Evolutionary conservation across 2,329 filamentous ascomycete genomes (phyloP).

Genomic region (Fusarium sp.): DNA sequence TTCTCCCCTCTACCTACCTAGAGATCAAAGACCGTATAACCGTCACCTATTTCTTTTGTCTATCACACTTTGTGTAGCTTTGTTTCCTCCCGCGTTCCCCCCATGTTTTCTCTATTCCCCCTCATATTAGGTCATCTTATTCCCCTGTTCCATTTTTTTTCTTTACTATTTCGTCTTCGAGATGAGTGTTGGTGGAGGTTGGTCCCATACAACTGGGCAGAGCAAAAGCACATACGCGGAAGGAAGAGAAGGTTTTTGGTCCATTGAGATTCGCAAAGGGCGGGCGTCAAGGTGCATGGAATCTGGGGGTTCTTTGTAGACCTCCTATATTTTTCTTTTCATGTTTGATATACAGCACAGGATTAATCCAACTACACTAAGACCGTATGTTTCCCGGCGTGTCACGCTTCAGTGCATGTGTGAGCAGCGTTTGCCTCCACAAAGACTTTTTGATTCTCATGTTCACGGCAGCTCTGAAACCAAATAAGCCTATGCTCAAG

Average conservation of each 20-base stretch:
- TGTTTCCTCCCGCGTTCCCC: slow-evolving; percentile 8
- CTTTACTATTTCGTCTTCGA: slow-evolving; percentile 16
- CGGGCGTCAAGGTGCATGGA: slow-evolving; percentile 43
- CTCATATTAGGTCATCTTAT: slow-evolving; percentile 18
- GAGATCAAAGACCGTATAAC: slow-evolving; percentile 21
- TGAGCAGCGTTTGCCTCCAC: neutral
- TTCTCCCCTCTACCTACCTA: slow-evolving; percentile 1
- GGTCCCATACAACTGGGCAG: slow-evolving; percentile 21
- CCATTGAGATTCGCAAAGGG: slow-evolving; percentile 38
- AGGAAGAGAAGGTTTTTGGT: slow-evolving; percentile 31
- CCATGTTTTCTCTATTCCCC: slow-evolving; percentile 17
- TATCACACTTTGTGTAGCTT: slow-evolving; percentile 30
- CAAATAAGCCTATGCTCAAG: neutral
- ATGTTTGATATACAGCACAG: slow-evolving; percentile 27
- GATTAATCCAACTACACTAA: slow-evolving; percentile 27
- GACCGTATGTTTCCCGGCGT: neutral
- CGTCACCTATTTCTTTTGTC: slow-evolving; percentile 26
- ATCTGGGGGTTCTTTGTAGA: slow-evolving; percentile 28
- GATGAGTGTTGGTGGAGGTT: slow-evolving; percentile 26
- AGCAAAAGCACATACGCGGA: slow-evolving; percentile 27
- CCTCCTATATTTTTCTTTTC: slow-evolving; percentile 14
- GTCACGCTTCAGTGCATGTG: neutral
- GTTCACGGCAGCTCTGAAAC: no score
- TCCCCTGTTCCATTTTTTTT: slow-evolving; percentile 17
- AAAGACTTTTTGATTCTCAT: neutral